Base-by-base conservation (phyloP, 2,329 filamentous ascomycete species). In the Xylaria digitata region DNA sequence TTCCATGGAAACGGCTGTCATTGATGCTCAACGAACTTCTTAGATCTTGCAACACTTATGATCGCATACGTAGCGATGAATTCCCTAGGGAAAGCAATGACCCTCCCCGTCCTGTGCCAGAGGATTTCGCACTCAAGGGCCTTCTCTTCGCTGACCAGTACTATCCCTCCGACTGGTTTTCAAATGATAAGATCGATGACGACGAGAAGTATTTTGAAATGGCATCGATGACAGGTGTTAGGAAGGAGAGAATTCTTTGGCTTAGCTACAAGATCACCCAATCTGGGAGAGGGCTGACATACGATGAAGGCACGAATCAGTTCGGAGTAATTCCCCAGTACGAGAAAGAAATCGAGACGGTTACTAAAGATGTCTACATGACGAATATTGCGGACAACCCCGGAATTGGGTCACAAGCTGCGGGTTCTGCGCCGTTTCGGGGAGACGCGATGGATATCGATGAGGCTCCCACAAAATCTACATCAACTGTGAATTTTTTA, bases 91-190 rank as follows among this genome's bases (percentile, higher is more conserved):
- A 80, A 2, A 81, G 81, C 1, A 80, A 80, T 45, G 77, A 81
- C 34, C 75, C 82, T 0, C 82, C 82, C 1, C 80, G 84, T 0
- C 90, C 90, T 0, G 75, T 93, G 0, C 89, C 90, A 0, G 91
- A 93, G 55, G 91, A 94, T 67, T 92, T 87, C 70, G 83, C 86
- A 0, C 83, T 92, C 62, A 83, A 89, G 0, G 91, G 91, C 0
- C 79, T 92, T 1, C 75, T 88, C 1, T 92, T 88, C 81, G 81
- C 84, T 0, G 82, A 87, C 1, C 80, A 82, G 11, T 90, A 90
- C 63, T 89, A 86, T 60, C 88, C 89, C 0, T 63, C 77, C 0
- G 79, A 82, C 0, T 92, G 87, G 86, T 92, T 92, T 72, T 71
- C 75, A 0, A 82, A 83, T 8, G 83, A 84, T 1, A 84, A 85